Base-by-base conservation (phyloP, 139 green algal genomes). In the Monoraphidium neglectum region DNA sequence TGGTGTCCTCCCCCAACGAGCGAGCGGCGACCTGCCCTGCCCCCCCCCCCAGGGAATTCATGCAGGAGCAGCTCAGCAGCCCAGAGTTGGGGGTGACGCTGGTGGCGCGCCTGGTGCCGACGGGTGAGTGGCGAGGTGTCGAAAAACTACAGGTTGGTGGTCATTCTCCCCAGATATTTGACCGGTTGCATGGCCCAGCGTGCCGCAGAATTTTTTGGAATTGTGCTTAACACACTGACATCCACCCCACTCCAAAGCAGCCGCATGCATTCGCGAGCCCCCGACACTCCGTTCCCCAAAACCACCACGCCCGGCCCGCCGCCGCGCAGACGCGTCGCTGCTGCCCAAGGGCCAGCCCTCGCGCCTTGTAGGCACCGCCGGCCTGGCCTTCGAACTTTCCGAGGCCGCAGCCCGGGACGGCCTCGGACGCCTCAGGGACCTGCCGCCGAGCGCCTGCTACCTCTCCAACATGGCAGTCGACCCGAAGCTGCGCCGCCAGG, bases 381-480 rank as follows among this genome's bases (percentile, higher is more conserved):
- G 54, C 47, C 10, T 82, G 8, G 63, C 53, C 10, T 54, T 77
- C 35, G 46, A 32, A 12, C 26, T 32, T 12, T 63, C 26, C 56
- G 43, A 61, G 43, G 66, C 43, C 2, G 40, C 28, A 4, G 37
- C 40, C 15, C 67, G 35, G 23, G 67, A 37, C 46, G 36, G 67
- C 32, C 30, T 40, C 18, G n/a, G n/a, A 26, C 54, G 36, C 33
- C 12, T 54, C 3, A 37, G 28, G 4, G 38, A 24, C 37, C 23
- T 54, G 30, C 37, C 75, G 61, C 35, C n/a, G 3, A 37, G 4
- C 4, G 37, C 47, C 1, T 57, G 43, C 5, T 85, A 79, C 69
- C 35, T 84, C 3, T 74, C 28, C 57, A 84, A 84, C 71, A 80
- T 84, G 72, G 78, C 78, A 5, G 78, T 84, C 1, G 78, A 80